Percentiles rank a stretch among this genome's conserved stretches.
Conservation (phyloP, 805 yeast genomes). For the Lachancea quebecensis region DNA sequence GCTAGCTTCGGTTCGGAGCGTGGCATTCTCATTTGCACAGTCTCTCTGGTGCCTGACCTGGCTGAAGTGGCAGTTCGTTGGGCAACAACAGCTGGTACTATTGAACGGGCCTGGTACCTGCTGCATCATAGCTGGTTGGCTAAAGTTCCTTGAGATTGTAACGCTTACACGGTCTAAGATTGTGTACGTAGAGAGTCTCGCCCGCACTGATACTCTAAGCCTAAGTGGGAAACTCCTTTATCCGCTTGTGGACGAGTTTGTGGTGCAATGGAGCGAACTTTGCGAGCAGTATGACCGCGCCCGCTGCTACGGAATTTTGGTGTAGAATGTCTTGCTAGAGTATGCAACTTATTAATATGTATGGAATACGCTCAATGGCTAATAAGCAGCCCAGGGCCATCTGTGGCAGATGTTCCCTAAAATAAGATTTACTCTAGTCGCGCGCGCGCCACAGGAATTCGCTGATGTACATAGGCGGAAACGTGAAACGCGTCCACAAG, state of each 20-base stretch:
- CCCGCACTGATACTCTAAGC: constrained; percentile 70
- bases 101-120: constrained; percentile 36
- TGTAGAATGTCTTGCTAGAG: constrained; percentile 32
- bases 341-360: too few relatives aligned
- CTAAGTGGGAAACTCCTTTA: constrained; percentile 66
- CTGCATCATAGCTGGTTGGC: constrained; percentile 27
- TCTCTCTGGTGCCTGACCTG: constrained; percentile 16
- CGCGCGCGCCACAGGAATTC: too few relatives aligned
- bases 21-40: constrained; percentile 28
- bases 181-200: constrained; percentile 79
- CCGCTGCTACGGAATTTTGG: constrained; percentile 73
- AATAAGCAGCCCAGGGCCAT: too few relatives aligned
- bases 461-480: too few relatives aligned
- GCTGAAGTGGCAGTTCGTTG: constrained; percentile 16
- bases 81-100: constrained; percentile 27
- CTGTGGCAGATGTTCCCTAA: too few relatives aligned
- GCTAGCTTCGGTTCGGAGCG: constrained; percentile 27
- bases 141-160: constrained; percentile 21
- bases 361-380: too few relatives aligned
- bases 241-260: constrained; percentile 65
- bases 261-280: constrained; percentile 85
- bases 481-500: too few relatives aligned
- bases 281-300: constrained; percentile 40
- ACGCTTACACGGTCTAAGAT: constrained; percentile 53
- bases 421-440: too few relatives aligned